Percentiles rank a stretch among this genome's conserved stretches.
These are phyloP conservation scores for Thermothelomyces thermophilus DNA, from an alignment of 2,329 filamentous ascomycete species.

Conservation along the genomic window DNA sequence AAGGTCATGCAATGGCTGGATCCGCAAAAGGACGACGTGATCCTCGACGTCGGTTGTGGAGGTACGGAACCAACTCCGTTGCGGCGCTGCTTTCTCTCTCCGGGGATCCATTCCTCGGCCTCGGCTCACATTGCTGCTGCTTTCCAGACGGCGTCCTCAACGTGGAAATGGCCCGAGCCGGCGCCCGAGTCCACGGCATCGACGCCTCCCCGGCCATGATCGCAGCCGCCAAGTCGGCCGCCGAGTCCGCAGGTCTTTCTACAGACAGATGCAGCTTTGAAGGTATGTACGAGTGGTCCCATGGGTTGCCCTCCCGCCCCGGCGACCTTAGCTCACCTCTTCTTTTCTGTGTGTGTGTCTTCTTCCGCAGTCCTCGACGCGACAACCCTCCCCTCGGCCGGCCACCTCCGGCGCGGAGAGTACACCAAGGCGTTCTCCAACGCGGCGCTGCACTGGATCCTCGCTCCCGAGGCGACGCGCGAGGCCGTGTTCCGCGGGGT, in stretches of 20 bases:
- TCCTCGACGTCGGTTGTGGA: slow-evolving; percentile 60
- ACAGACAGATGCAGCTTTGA: slow-evolving; percentile 37
- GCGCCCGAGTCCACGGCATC: slow-evolving; percentile 47
- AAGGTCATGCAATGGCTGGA: slow-evolving; percentile 55
- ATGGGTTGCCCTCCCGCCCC: neutral
- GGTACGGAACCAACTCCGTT: too few species aligned
- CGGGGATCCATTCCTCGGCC: too few species aligned
- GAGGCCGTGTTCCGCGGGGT: slow-evolving; percentile 47
- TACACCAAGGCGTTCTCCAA: slow-evolving; percentile 59
- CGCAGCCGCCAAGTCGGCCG: slow-evolving; percentile 39
- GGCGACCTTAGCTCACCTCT: neutral
- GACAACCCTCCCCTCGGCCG: slow-evolving; percentile 32
- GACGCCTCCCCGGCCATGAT: slow-evolving; percentile 57
- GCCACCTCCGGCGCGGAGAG: slow-evolving; percentile 31
- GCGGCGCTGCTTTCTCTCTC: too few species aligned
- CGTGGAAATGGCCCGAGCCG: slow-evolving; percentile 42
- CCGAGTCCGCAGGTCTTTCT: slow-evolving; percentile 29
- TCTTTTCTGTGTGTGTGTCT: too few species aligned
- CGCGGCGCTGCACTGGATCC: slow-evolving; percentile 61
- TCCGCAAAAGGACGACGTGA: slow-evolving; percentile 48
- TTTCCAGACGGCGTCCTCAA: slow-evolving; percentile 52
- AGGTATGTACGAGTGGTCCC: slow-evolving; percentile 24
- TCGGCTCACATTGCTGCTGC: neutral
- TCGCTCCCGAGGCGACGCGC: slow-evolving; percentile 40
- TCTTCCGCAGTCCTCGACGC: slow-evolving; percentile 41